Base-by-base conservation (phyloP, 148 eudicot species). In the Rhododendron simsii region DNA sequence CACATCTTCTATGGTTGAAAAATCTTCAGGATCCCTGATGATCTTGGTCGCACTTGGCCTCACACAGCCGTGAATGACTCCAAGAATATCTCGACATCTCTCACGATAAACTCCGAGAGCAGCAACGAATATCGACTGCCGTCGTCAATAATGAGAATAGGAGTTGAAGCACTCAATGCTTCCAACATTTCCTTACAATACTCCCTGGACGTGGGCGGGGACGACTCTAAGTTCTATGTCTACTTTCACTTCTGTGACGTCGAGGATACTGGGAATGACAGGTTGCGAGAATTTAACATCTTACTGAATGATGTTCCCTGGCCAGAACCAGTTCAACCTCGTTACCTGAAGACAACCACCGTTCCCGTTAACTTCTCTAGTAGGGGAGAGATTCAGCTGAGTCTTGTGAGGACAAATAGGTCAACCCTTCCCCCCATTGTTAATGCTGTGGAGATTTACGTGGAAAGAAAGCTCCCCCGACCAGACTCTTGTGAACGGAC, bases 211-310 rank as follows among this genome's bases (percentile, higher is more conserved):
- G 23, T 51, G 59, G 83, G 83, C 2, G 61, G 63, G 9, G 0
- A 0, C 30, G 3, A 9, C n/a, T 14, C 63, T 50, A 51, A 83
- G 13, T 84, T 81, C 51, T 85, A 86, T n/a, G 30, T 85, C 16
- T 93, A 81, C 90, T 11, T 89, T 82, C 86, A 93, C 83, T 85
- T 93, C 85, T 89, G 92, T 77, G 93, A 92, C 81, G 20, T 92
- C 48, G 83, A 78, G 41, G 51, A 1, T 21, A 35, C 73, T 14
- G 4, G 12, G 21, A 20, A 18, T 57, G 39, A 12, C 30, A 85
- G 87, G 51, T 35, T 50, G 11, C 84, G 93, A 86, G 88, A 88
- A 84, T 89, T 93, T 78, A 50, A 86, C 51, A 81, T 93, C 28
- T 84, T 53, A 37, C 4, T 89, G 18, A 91, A 91, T 78, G 87